Conservation (phyloP, 2,329 filamentous ascomycete genomes). For the Fusarium sp. region DNA sequence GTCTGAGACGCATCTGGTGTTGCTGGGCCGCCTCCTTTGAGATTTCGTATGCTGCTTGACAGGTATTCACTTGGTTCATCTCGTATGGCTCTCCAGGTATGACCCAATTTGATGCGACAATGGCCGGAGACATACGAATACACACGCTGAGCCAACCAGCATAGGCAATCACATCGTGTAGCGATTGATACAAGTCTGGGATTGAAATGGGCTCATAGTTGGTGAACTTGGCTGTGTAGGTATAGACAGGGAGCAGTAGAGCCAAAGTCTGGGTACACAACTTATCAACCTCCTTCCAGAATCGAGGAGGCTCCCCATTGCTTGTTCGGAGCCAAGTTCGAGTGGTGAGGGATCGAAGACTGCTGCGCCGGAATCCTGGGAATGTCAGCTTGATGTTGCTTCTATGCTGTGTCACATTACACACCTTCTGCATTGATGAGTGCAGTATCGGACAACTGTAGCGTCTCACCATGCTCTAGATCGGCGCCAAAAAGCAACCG, state of each 20-base stretch:
- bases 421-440: conserved; percentile 51
- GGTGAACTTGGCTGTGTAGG: conserved; percentile 31
- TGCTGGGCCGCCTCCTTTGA: conserved; percentile 27
- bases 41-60: conserved; percentile 31
- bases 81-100: conserved; percentile 49
- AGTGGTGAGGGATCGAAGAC: conserved; percentile 47
- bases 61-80: conserved; percentile 42
- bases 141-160: conserved; percentile 53
- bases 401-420: conserved; percentile 4
- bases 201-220: conserved; percentile 17
- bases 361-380: conserved; percentile 52
- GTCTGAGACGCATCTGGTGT: conserved; percentile 10
- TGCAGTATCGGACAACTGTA: conserved; percentile 45
- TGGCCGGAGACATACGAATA: conserved; percentile 44
- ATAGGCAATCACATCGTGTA: conserved; percentile 52
- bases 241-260: conserved; percentile 48
- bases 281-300: conserved; percentile 53
- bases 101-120: conserved; percentile 49
- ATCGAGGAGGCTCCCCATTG: conserved; percentile 43
- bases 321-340: conserved; percentile 42
- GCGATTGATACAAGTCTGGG: conserved; percentile 39
- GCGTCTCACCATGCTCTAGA: conserved; percentile 40
- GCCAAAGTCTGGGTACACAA: conserved; percentile 41
- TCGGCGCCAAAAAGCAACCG: conserved; percentile 53
- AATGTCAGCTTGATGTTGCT: conserved; percentile 15